Evolutionary conservation across 495 filamentous ascomycete genomes (phyloP).

Genomic region (Neurospora sp.): DNA sequence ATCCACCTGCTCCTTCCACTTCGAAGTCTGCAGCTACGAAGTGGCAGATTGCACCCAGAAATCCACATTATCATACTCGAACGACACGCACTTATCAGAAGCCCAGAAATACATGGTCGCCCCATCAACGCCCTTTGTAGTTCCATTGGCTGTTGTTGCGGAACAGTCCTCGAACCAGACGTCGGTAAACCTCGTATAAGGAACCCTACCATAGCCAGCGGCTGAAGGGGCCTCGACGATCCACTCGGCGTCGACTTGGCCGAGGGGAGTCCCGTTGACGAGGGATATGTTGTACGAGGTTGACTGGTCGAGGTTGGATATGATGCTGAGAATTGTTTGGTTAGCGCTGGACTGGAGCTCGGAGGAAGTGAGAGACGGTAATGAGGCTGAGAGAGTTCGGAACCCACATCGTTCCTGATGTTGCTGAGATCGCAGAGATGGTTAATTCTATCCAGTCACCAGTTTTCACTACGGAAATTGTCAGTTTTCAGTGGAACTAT

Average conservation of each 20-base stretch:
- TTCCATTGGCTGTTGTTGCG: neutral
- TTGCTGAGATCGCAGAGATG: neutral
- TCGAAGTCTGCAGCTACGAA: neutral
- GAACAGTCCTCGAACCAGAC: neutral
- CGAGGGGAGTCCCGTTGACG: neutral
- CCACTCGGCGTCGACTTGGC: neutral
- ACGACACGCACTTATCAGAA: neutral
- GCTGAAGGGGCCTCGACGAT: neutral
- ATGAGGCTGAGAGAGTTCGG: neutral
- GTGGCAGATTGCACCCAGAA: neutral
- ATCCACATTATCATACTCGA: neutral
- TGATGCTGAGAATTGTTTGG: neutral
- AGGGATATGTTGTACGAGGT: neutral
- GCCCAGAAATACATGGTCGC: neutral
- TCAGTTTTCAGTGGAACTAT: neutral
- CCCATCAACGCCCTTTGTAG: neutral
- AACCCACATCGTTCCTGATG: neutral
- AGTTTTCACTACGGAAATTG: neutral
- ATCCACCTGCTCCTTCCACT: too few species aligned
- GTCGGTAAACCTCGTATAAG: neutral
- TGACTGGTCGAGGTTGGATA: neutral
- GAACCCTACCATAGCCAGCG: neutral
- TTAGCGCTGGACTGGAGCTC: neutral
- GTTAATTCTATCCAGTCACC: neutral
- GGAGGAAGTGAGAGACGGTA: neutral